Base-by-base conservation (phyloP, 202 grass and related monocot genomes). In the Schoenoplectus tabernaemontani region DNA sequence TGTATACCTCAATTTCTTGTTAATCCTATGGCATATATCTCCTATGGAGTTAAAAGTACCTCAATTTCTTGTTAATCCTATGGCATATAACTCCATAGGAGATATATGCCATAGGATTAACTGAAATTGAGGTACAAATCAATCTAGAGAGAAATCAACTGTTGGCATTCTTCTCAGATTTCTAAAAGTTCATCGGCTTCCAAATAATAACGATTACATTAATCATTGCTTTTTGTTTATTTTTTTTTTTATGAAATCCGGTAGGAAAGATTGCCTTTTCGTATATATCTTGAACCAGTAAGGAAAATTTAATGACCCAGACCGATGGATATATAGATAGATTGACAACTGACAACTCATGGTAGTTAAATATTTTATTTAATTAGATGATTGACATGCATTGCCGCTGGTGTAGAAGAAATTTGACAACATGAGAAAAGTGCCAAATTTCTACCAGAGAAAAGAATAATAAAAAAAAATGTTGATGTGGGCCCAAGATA, bases 341-440 rank as follows among this genome's bases (percentile, higher is more conserved):
- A 75, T 75, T 75, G 28, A 75, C 19, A 22, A 20, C 26, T 75
- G 47, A 75, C 46, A 74, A 44, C 65, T 69, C 65, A 44, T 69
- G 39, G 7, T 69, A 69, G n/a, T 9, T 20, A 67, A 42, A 2
- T 37, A 37, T 41, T 28, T 44, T 7, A 71, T 23, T 44, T 24
- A 69, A 44, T 47, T 2, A 71, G 10, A 10, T 11, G 10, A 71
- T 30, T 30, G 67, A 71, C 67, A 48, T 47, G 41, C 82, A 60
- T 64, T 54, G 57, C n/a, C 44, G 39, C 57, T 34, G 26, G 38
- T 28, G 16, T 30, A 73, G 34, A 38, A 48, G 64, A 28, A 68
- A 59, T 32, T 62, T 23, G 81, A 83, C 20, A 71, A 59, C 64
- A 30, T 30, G 37, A 62, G 37, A 62, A 23, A 78, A 79, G 12